Evolutionary conservation across 139 green algal genomes (phyloP).

Genomic region (Micractinium sp.): DNA sequence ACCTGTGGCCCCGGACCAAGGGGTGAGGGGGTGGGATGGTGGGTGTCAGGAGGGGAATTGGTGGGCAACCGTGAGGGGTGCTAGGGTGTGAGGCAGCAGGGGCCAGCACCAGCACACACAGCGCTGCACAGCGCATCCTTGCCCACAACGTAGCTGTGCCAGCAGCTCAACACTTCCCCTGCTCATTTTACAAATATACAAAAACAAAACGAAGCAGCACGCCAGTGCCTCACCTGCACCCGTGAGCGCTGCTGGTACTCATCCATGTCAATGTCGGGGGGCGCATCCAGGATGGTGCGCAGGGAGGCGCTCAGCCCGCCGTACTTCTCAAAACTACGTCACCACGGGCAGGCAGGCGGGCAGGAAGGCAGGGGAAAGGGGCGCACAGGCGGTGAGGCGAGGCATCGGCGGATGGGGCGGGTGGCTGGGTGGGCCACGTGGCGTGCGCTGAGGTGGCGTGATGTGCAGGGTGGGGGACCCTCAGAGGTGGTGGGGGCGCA

Average conservation of each 20-base stretch:
- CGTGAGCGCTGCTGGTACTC: slow-evolving; percentile 39
- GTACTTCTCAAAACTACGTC: slow-evolving; percentile 75
- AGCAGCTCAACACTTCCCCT: no score
- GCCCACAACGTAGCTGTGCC: no score
- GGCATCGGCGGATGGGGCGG: neutral
- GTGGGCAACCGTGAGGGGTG: neutral
- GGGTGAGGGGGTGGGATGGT: neutral
- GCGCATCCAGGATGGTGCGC: slow-evolving; percentile 51
- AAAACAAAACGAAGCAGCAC: neutral
- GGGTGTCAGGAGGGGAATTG: neutral
- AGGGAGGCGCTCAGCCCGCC: slow-evolving; percentile 58
- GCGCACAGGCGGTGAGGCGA: neutral
- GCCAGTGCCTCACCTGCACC: slow-evolving; percentile 37
- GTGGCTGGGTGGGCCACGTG: no score
- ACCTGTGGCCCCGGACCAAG: slow-evolving; percentile 56
- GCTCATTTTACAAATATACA: no score
- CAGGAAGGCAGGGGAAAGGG: neutral
- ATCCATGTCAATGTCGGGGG: slow-evolving; percentile 43
- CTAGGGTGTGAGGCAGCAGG: neutral
- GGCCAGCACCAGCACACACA: neutral
- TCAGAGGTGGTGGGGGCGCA: no score
- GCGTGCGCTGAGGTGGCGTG: no score
- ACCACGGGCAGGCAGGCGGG: neutral
- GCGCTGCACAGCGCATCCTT: neutral
- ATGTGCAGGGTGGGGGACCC: no score